A percentile compares a stretch with the other conserved stretches of the same genome.
phyloP scores from a whole-genome alignment of 768 basidiomycete species.

The Tricholoma furcatifolium region DNA sequence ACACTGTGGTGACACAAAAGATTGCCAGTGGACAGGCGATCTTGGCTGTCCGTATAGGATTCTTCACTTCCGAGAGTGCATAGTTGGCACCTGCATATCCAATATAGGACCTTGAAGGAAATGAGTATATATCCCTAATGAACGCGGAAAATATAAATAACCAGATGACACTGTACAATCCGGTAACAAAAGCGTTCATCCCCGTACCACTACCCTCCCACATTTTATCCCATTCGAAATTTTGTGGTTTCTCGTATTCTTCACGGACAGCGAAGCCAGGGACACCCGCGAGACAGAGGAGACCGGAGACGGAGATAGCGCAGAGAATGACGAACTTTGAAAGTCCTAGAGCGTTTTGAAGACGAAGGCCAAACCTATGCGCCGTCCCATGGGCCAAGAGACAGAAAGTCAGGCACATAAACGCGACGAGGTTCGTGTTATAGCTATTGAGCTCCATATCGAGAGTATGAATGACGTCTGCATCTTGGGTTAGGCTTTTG shows the following conservation, averaged over 20 bases:
- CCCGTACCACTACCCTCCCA: constrained; percentile 63
- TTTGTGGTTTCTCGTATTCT: constrained; percentile 53
- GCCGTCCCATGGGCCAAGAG: constrained; percentile 55
- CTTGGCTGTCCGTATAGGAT: constrained; percentile 71
- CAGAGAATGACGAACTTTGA: constrained; percentile 60
- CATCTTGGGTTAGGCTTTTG: too few species aligned
- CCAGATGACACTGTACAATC: constrained; percentile 74
- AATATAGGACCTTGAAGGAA: constrained; percentile 53
- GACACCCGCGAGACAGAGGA: constrained; percentile 47
- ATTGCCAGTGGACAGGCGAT: constrained; percentile 68
- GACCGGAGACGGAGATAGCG: constrained; percentile 50
- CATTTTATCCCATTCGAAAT: constrained; percentile 56
- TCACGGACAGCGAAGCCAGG: constrained; percentile 49
- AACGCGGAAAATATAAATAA: constrained; percentile 21
- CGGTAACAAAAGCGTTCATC: constrained; percentile 59
- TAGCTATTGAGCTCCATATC: constrained; percentile 41
- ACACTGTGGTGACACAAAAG: constrained; percentile 54
- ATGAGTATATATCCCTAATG: neutral
- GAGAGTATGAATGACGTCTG: constrained; percentile 62
- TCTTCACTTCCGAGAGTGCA: constrained; percentile 64
- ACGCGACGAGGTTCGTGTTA: constrained; percentile 50
- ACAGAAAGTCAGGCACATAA: constrained; percentile 55
- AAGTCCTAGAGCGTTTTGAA: constrained; percentile 63
- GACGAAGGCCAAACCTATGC: constrained; percentile 52
- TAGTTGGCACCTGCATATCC: constrained; percentile 78